These are phyloP conservation scores for Phlebiopsis flavidoalba DNA, from an alignment of 768 basidiomycete genomes.

Conservation along the genomic window DNA sequence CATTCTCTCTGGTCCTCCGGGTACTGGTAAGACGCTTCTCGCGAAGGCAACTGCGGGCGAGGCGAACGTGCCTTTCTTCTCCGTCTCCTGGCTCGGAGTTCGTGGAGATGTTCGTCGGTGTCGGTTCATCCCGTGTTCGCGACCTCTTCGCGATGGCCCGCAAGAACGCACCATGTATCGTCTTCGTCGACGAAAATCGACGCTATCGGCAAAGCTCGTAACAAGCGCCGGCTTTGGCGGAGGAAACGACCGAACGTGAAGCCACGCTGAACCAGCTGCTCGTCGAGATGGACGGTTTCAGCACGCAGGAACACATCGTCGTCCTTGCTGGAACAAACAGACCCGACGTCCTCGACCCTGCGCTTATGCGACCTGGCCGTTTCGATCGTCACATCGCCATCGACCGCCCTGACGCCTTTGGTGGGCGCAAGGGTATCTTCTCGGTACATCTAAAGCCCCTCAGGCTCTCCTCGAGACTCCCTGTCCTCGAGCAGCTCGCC, in stretches of 20 bases:
- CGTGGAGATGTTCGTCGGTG: conserved; percentile 99
- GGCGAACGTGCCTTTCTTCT: conserved; percentile 95
- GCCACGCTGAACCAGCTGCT: conserved; percentile 95
- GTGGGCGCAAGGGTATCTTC: conserved; percentile 91
- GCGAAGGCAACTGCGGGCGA: conserved; percentile 99
- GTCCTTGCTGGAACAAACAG: conserved; percentile 96
- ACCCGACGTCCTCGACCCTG: conserved; percentile 92
- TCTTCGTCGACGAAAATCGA: conserved; percentile 99
- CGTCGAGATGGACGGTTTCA: conserved; percentile 99
- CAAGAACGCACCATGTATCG: conserved; percentile 97
- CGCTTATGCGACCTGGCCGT: conserved; percentile 94
- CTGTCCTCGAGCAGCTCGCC: conserved; percentile 54
- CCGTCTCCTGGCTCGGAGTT: conserved; percentile 98
- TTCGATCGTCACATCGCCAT: conserved; percentile 97
- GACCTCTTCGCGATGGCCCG: conserved; percentile 97
- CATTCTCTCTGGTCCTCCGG: conserved; percentile 92
- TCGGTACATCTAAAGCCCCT: conserved; percentile 86
- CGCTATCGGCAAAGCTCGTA: conserved; percentile 94
- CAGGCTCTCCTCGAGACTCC: conserved; percentile 53
- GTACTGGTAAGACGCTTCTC: conserved; percentile 96
- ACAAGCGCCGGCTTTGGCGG: conserved; percentile 74
- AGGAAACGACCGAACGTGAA: conserved; percentile 95
- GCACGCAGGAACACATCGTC: conserved; percentile 94
- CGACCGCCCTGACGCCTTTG: conserved; percentile 86
- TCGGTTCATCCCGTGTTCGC: conserved; percentile 94